Evolutionary conservation across 208 protist species (phyloP), one percentile per base, ranked within the genome.

Genomic region (Leishmania lainsoni): DNA sequence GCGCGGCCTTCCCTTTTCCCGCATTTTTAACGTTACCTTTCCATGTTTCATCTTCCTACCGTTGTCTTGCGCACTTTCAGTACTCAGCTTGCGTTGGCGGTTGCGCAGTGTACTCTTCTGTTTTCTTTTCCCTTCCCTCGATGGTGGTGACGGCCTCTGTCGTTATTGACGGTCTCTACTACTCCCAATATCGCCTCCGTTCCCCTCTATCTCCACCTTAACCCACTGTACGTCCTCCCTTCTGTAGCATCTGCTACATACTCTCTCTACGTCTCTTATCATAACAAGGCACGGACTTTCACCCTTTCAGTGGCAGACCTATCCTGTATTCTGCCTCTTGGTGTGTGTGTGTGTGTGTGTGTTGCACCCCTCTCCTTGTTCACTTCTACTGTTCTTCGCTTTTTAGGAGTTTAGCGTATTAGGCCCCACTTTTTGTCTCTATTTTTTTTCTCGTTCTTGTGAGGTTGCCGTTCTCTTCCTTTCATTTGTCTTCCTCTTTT

Each of bases 91-190:
- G 35, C 29, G 65, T 75, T 35, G 54, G 61, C 70, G 48, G 51
- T 51, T 61, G 52, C 52, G 10, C 70, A 20, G n/a, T 80, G 63
- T 80, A 22, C 72, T 83, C 45, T 82, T 75, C 45, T 63, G 78
- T 56, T 54, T 35, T 45, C 49, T 66, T 63, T 61, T 22, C 35
- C 22, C 32, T n/a, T 42, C n/a, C 52, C 6, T 39, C 39, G 3
- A 20, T 29, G 29, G 49, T 61, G 14, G 3, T 63, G 73, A 73
- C 68, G 45, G 52, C 22, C 22, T 29, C 68, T 51, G 68, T 26
- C 45, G 5, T 51, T 52, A 32, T 52, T 22, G 35, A 54, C 45
- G 51, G 17, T 73, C 35, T 73, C 10, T 73, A 35, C 42, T 73
- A 6, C 45, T 16, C 16, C 26, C 52, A 26, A 51, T 49, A 32